Evolutionary conservation across 805 yeast species (phyloP).

Genomic region (Sugiyamaella smithiae): DNA sequence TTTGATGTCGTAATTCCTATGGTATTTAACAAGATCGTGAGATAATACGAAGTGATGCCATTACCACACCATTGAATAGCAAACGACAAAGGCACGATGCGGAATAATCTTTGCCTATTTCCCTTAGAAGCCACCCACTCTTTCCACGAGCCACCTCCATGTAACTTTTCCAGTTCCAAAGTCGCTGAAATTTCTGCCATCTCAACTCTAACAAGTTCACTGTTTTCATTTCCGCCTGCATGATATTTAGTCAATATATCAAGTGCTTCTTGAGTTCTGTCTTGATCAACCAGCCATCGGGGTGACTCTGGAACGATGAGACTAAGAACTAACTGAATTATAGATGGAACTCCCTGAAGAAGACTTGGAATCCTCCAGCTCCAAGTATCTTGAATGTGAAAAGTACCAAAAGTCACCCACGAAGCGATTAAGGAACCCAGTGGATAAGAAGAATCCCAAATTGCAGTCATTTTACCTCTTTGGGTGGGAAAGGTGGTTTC

Average conservation of each 20-base stretch:
- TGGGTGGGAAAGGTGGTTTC: conserved; percentile 4
- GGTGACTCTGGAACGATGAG: conserved; percentile 84
- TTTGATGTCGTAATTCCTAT: conserved; percentile 46
- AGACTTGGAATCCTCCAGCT: conserved; percentile 78
- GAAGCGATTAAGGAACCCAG: conserved; percentile 72
- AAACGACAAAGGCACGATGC: conserved; percentile 5
- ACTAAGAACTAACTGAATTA: conserved; percentile 49
- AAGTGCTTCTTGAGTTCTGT: conserved; percentile 43
- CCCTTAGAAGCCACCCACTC: conserved; percentile 8
- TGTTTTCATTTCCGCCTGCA: conserved; percentile 17
- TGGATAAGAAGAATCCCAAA: conserved; percentile 64
- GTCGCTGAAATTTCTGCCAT: conserved; percentile 4
- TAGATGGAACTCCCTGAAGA: conserved; percentile 58
- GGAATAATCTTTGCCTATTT: conserved; percentile 10
- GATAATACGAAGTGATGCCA: conserved; percentile 38
- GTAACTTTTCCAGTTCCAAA: background rate
- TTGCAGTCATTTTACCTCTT: conserved; percentile 60
- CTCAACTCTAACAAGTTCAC: conserved; percentile 15
- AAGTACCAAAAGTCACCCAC: conserved; percentile 59
- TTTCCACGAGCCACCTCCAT: background rate
- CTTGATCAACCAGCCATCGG: conserved; percentile 42
- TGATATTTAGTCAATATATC: conserved; percentile 34
- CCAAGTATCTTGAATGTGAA: conserved; percentile 23
- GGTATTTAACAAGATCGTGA: conserved; percentile 47
- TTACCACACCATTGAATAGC: conserved; percentile 19